These are phyloP conservation scores for Camellia lanceoleosa DNA, from an alignment of 148 eudicot genomes.

Conservation along the genomic window DNA sequence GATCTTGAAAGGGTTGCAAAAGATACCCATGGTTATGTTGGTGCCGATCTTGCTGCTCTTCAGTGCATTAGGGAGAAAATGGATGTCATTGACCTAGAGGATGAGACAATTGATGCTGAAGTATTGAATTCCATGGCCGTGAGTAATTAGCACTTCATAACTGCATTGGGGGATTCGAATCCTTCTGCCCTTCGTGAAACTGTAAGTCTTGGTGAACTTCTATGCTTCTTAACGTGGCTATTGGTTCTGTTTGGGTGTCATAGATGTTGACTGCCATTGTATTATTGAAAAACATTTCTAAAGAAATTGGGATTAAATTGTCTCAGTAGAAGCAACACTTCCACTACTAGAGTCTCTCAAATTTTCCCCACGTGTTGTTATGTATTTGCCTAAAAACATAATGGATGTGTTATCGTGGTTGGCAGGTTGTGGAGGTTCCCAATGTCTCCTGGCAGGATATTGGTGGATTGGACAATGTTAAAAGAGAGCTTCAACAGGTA, in stretches of 20 bases:
- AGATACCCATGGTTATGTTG: conserved; percentile 40
- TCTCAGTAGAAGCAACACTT: too few relatives aligned
- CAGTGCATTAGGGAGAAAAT: conserved; percentile 43
- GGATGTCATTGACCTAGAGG: conserved; percentile 40
- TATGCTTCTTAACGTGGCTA: neutral
- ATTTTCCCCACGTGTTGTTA: too few relatives aligned
- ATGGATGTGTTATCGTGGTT: neutral
- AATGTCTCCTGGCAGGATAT: conserved; percentile 36
- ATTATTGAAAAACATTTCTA: too few relatives aligned
- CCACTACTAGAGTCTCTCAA: too few relatives aligned
- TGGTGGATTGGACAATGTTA: conserved; percentile 36
- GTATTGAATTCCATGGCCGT: conserved; percentile 38
- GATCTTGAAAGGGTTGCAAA: conserved; percentile 34
- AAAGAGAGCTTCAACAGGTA: conserved; percentile 36
- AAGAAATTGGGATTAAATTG: too few relatives aligned
- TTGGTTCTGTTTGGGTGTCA: neutral
- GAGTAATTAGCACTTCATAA: conserved; percentile 32
- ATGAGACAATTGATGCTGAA: conserved; percentile 38
- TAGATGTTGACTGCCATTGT: too few relatives aligned
- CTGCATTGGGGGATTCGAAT: conserved; percentile 33
- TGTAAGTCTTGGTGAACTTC: conserved; percentile 16
- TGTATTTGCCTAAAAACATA: neutral
- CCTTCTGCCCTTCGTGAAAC: conserved; percentile 41
- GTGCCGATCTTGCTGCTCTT: conserved; percentile 42
- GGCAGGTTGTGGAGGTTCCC: conserved; percentile 38